These are phyloP conservation scores for Salix caprea DNA, from an alignment of 345 rosid genomes.

Conservation along the genomic window DNA sequence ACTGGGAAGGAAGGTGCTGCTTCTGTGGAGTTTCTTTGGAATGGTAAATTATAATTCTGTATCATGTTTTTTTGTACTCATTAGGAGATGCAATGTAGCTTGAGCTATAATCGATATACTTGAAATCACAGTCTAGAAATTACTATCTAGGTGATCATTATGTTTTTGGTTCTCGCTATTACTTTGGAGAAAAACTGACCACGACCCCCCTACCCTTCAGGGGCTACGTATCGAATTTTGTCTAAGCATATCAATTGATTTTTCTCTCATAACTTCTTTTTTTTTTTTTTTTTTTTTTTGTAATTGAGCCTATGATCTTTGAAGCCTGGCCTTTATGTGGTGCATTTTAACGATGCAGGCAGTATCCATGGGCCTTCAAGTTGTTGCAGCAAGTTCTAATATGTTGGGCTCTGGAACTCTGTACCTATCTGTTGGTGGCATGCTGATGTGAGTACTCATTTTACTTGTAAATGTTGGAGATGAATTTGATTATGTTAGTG, in stretches of 20 bases:
- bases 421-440: constrained; percentile 86
- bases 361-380: constrained; percentile 75
- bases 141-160: background rate
- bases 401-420: constrained; percentile 37
- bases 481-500: background rate
- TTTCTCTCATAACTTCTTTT: background rate
- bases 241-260: background rate
- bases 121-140: background rate
- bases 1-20: constrained; percentile 74
- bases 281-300: background rate
- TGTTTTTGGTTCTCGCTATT: background rate
- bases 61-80: no score
- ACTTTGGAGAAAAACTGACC: no score
- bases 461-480: background rate
- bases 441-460: constrained; percentile 59
- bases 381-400: constrained; percentile 54
- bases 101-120: background rate
- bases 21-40: constrained; percentile 77
- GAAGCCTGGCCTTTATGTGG: background rate
- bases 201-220: background rate
- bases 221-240: background rate
- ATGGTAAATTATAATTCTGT: constrained; percentile 41
- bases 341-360: constrained; percentile 48
- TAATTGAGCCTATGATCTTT: background rate
- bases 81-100: no score